phyloP scores from a whole-genome alignment of 202 grass and related monocot genomes.

The Panicum hallii region DNA sequence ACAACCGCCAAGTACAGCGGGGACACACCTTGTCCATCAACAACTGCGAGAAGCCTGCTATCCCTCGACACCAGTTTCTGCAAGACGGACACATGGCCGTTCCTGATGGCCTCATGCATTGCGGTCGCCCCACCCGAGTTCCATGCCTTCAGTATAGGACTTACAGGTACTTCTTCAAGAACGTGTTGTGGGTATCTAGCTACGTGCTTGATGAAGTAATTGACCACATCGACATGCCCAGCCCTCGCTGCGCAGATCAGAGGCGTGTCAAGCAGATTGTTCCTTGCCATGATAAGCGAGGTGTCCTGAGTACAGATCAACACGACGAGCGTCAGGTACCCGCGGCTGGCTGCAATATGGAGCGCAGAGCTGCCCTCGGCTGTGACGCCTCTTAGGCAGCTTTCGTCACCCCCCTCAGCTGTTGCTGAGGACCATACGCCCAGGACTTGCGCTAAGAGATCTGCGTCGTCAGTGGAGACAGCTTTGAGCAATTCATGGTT shows the following conservation, averaged over 20 bases:
- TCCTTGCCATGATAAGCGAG: slow-evolving; percentile 28
- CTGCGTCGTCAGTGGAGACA: not conserved
- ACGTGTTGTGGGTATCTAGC: no score
- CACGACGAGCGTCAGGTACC: not conserved
- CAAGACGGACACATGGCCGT: not conserved
- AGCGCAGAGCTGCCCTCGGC: slow-evolving; percentile 22
- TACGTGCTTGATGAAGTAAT: not conserved
- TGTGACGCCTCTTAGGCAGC: slow-evolving; percentile 30
- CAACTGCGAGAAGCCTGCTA: not conserved
- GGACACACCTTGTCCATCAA: not conserved
- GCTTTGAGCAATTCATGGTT: slow-evolving; percentile 15
- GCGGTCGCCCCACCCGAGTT: slow-evolving; percentile 14
- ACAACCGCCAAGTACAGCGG: slow-evolving; percentile 27
- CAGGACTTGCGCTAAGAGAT: slow-evolving; percentile 5
- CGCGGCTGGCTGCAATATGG: slow-evolving; percentile 32
- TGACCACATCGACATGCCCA: slow-evolving; percentile 15
- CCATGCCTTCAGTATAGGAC: not conserved
- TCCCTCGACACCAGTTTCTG: not conserved
- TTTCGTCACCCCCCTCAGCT: not conserved
- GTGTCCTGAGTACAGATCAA: not conserved
- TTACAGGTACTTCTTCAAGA: no score
- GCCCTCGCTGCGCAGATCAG: slow-evolving; percentile 30
- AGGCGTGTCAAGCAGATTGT: slow-evolving; percentile 20
- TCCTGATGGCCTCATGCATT: slow-evolving; percentile 27
- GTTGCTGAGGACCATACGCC: not conserved